phyloP scores from a whole-genome alignment of 352 stramenopile species.

The Globisporangium orthogonon region DNA sequence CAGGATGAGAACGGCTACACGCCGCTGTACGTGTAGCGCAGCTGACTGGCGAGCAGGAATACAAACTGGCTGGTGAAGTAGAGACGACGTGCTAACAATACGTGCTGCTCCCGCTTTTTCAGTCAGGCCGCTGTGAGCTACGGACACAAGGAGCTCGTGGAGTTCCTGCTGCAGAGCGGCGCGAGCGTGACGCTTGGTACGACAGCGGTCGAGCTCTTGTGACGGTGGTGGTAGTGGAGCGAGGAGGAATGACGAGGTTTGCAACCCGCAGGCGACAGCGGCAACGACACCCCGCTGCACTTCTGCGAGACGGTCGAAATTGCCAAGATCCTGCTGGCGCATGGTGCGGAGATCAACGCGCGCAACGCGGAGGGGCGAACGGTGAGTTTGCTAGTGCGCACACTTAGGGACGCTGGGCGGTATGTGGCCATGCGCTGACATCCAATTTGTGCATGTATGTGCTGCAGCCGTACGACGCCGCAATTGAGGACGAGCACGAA shows the following conservation, averaged over 20 bases:
- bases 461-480: conserved; percentile 43
- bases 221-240: background rate
- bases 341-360: conserved; percentile 56
- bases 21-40: conserved; percentile 32
- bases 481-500: conserved; percentile 57
- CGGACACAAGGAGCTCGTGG: conserved; percentile 50
- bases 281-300: conserved; percentile 62
- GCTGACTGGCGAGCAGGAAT: background rate
- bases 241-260: background rate
- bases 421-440: background rate
- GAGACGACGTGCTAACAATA: background rate
- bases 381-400: conserved; percentile 9
- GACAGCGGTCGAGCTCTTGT: background rate
- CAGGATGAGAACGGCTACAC: conserved; percentile 71
- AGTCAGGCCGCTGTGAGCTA: conserved; percentile 71
- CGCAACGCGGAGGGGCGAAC: conserved; percentile 53
- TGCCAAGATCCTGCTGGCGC: conserved; percentile 44
- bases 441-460: background rate
- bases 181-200: conserved; percentile 35
- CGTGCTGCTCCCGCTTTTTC: background rate
- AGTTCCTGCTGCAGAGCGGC: conserved; percentile 38
- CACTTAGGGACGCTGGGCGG: background rate
- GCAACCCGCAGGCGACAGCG: conserved; percentile 36
- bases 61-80: background rate
- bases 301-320: conserved; percentile 53